These are phyloP conservation scores for Zelopaecilomyces penicillatus DNA, from an alignment of 2,329 filamentous ascomycete genomes.

Conservation along the genomic window DNA sequence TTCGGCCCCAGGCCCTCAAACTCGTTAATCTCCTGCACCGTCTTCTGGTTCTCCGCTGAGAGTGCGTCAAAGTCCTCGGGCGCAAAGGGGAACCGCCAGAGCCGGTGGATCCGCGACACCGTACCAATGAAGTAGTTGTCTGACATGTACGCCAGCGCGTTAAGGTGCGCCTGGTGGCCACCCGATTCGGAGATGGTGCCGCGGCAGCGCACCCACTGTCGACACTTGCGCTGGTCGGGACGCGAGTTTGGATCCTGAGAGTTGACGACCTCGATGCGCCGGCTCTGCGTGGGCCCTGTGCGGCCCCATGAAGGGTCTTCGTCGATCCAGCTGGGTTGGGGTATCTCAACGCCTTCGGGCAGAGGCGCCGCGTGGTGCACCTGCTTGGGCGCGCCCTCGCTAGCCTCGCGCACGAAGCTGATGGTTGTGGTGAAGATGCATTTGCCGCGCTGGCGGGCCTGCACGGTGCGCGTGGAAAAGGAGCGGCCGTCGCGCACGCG, in stretches of 20 bases:
- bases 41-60: slow-evolving; percentile 30
- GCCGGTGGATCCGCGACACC: slow-evolving; percentile 67
- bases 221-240: slow-evolving; percentile 58
- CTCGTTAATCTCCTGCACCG: slow-evolving; percentile 30
- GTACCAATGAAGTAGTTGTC: slow-evolving; percentile 93
- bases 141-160: slow-evolving; percentile 84
- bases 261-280: slow-evolving; percentile 31
- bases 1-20: slow-evolving; percentile 31
- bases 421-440: slow-evolving; percentile 95
- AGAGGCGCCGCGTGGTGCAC: slow-evolving; percentile 59
- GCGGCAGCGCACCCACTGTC: slow-evolving; percentile 66
- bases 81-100: slow-evolving; percentile 62
- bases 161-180: slow-evolving; percentile 72
- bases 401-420: slow-evolving; percentile 68
- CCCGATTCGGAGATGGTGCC: slow-evolving; percentile 66
- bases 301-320: slow-evolving; percentile 43
- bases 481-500: slow-evolving; percentile 82
- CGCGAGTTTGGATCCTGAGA: slow-evolving; percentile 27
- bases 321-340: slow-evolving; percentile 30
- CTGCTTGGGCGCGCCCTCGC: slow-evolving; percentile 35
- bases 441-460: slow-evolving; percentile 78
- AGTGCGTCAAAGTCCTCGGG: slow-evolving; percentile 46
- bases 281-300: slow-evolving; percentile 41
- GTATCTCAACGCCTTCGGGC: slow-evolving; percentile 35
- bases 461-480: slow-evolving; percentile 90